Base-by-base conservation (phyloP, 805 yeast species). In the Kregervanrija fluxuum region DNA sequence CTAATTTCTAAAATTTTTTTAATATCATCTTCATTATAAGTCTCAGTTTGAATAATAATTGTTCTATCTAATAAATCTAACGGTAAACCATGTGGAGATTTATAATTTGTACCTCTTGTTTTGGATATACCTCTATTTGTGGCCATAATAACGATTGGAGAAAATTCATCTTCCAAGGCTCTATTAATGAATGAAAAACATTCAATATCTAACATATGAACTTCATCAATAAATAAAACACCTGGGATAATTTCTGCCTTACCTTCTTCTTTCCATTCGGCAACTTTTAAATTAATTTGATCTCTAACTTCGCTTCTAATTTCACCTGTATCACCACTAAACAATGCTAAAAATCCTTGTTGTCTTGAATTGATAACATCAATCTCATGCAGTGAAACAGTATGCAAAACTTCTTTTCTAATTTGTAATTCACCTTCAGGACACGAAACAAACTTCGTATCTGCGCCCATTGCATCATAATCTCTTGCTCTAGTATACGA, bases 371-470 rank as follows among this genome's bases (percentile, higher is more conserved):
- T 93, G 40, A 98, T 97, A 46, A 88, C 85, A 65, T 93, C 99
- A 61, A 93, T 74, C 64, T 93, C 99, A 64, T 93, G 97, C 55
- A 93, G 74, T 3, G 98, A 87, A 38, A 93, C 96, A 55, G 93
- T 97, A 69, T 93, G 99, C 15, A 93, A 95, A 56, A 91, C 89
- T 67, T 93, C 98, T 65, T 93, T 93, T 74, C 93, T 89, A 64
- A 91, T 90, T 71, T 93, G 99, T 38, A 93, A 95, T 66, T 93
- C 99, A 43, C 99, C 99, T 69, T 93, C 95, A 49, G 99, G 99
- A 56, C 95, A 75, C 37, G 99, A 96, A 16, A 93, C 98, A 65
- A 93, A 93, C 41, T 55, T 60, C 15, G 65, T 61, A 68, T 93
- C 98, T 68, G 95, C 97, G 28, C 98, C 96, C 73, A 93, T 98